Evolutionary conservation across 108 stramenopile genomes (phyloP).

Genomic region (Thalassiosira profunda): DNA sequence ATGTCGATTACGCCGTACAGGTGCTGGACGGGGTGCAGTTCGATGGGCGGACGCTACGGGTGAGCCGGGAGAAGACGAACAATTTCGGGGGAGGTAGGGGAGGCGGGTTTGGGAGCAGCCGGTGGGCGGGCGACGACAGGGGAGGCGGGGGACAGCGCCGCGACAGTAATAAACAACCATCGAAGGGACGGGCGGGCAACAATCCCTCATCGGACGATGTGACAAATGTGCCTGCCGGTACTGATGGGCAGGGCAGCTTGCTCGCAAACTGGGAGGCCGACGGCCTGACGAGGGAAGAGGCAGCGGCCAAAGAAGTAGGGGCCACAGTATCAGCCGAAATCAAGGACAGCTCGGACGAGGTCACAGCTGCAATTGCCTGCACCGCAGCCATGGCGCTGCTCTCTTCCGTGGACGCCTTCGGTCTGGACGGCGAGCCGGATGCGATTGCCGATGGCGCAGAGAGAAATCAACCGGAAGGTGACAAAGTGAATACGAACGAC

Average conservation of each 20-base stretch:
- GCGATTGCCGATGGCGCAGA: not conserved
- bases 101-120: slow-evolving; percentile 35
- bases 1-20: slow-evolving; percentile 48
- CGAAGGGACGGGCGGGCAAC: not conserved
- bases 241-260: no score
- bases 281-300: not conserved
- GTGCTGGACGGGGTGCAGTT: slow-evolving; percentile 35
- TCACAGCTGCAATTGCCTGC: slow-evolving; percentile 43
- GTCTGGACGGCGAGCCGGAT: not conserved
- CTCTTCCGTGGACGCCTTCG: slow-evolving; percentile 37
- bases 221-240: no score
- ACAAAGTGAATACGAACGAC: not conserved
- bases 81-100: slow-evolving; percentile 7
- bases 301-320: not conserved
- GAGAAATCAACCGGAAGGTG: not conserved
- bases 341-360: slow-evolving; percentile 26
- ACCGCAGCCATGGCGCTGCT: slow-evolving; percentile 47
- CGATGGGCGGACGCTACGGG: slow-evolving; percentile 37
- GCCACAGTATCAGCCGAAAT: not conserved
- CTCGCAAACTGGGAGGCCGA: no score
- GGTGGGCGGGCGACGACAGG: slow-evolving; percentile 27
- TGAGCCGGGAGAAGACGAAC: slow-evolving; percentile 28
- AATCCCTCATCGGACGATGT: not conserved
- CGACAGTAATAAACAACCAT: not conserved
- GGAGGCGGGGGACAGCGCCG: not conserved